Conservation (phyloP, 2,329 filamentous ascomycete genomes). For the Aureobasidium sp. region DNA sequence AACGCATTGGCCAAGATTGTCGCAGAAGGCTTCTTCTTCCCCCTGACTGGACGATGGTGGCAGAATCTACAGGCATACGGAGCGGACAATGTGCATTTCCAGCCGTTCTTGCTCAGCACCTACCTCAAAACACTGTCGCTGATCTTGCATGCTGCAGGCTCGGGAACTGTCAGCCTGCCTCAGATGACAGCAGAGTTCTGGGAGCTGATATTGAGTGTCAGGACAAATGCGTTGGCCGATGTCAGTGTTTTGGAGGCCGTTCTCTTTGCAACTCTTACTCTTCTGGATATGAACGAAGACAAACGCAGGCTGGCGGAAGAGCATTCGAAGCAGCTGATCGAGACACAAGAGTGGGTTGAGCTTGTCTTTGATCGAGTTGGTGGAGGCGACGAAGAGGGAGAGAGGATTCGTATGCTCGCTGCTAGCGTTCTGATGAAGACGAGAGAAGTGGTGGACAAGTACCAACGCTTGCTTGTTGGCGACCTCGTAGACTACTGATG, state of each 20-base stretch:
- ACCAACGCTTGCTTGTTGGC: constrained; percentile 70
- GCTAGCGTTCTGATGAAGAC: constrained; percentile 71
- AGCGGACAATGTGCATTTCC: constrained; percentile 56
- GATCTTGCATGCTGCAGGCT: constrained; percentile 74
- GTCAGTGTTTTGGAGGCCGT: constrained; percentile 62
- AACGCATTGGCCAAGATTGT: constrained; percentile 76
- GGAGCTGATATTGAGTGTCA: constrained; percentile 68
- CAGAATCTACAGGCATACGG: constrained; percentile 29
- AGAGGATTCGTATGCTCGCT: constrained; percentile 69
- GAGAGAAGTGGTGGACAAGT: constrained; percentile 74
- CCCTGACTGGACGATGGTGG: constrained; percentile 64
- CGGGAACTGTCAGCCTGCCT: constrained; percentile 66
- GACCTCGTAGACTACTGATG: constrained; percentile 41
- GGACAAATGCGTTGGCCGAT: constrained; percentile 42
- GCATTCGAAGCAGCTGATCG: constrained; percentile 69
- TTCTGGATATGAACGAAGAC: constrained; percentile 75
- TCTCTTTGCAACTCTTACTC: constrained; percentile 68
- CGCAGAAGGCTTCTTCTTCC: constrained; percentile 73
- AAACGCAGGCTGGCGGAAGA: constrained; percentile 65
- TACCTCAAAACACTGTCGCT: constrained; percentile 83
- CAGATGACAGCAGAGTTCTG: constrained; percentile 81
- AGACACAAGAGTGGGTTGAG: constrained; percentile 81
- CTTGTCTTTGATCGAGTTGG: constrained; percentile 57
- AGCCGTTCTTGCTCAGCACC: constrained; percentile 67
- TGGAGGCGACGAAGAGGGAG: constrained; percentile 54